Base-by-base conservation (phyloP, 1,284 basidiomycete species). In the Exsudoporus floridanus region DNA sequence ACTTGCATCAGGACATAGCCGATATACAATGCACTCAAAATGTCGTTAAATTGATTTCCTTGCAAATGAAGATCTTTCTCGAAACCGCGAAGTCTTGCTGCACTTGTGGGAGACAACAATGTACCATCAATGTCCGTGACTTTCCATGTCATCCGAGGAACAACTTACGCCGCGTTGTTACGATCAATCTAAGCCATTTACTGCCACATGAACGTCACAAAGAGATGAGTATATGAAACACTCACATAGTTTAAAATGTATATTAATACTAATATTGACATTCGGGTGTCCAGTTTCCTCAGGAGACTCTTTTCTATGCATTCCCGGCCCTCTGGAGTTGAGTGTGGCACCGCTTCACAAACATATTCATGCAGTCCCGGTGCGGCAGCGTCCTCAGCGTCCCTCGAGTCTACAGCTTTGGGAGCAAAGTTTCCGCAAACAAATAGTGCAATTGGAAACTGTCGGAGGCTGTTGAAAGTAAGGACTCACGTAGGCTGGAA, bases 21-120 rank as follows among this genome's bases (percentile, higher is more conserved):
- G 14, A 89, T 81, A 62, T 88, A 92, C 31, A 92, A 76, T 49
- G 90, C 84, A 41, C 83, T 84, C 44, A 93, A 67, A 5, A 90
- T 72, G 0, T 89, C 87, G 19, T 82, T 78, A 66, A 89, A 92
- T 61, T 85, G 70, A 48, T 77, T 74, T 36, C 80, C 83, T 57
- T 55, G 40, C 25, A 67, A 40, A 52, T 64, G 64, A 46, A 67
- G 69, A 55, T 70, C 65, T 37, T 68, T 45, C 39, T 68, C 60
- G 16, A 67, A 65, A 9, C 69, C 67, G 7, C 55, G 55, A 38
- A 66, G 63, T 33, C 65, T 66, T 10, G 64, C 64, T 28, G 66
- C 66, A 43, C 64, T 66, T 53, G 31, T 31, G 7, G 23, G 42
- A 39, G 23, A 28, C 9, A 44, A 55, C 6, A n/a, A 30, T 40